Evolutionary conservation across 2,329 filamentous ascomycete genomes (phyloP).

Genomic region (Colletotrichum truncatum): DNA sequence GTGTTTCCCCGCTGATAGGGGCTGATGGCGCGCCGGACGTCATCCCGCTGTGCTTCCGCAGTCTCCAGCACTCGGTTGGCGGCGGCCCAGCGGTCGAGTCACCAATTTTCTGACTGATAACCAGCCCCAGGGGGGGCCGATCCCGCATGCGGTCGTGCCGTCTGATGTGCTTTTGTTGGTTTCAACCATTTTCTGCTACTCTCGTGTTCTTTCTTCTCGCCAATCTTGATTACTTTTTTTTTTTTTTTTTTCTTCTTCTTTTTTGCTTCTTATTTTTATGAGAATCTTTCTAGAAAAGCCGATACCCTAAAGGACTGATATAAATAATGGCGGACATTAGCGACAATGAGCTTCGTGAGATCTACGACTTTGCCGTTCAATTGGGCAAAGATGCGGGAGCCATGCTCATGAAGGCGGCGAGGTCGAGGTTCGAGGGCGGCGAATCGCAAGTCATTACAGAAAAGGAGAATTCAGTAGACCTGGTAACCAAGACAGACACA

Average conservation of each 20-base stretch:
- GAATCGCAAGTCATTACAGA: constrained; percentile 58
- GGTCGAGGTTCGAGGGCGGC: constrained; percentile 57
- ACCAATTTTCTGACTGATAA: neutral
- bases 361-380: constrained; percentile 76
- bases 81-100: constrained; percentile 25
- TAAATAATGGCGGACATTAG: constrained; percentile 37
- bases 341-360: constrained; percentile 65
- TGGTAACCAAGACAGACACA: constrained; percentile 81
- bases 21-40: constrained; percentile 1
- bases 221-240: neutral
- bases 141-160: neutral
- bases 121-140: too few species aligned
- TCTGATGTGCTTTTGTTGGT: neutral
- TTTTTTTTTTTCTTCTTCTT: neutral
- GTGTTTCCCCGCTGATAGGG: constrained; percentile 15
- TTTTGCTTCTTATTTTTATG: neutral
- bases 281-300: neutral
- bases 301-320: neutral
- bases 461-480: constrained; percentile 80
- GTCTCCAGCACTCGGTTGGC: constrained; percentile 21
- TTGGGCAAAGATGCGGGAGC: constrained; percentile 75
- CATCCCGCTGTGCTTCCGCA: constrained; percentile 27
- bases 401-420: constrained; percentile 72
- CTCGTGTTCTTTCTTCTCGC: too few species aligned
- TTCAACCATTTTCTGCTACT: too few species aligned